Evolutionary conservation across 2,329 filamentous ascomycete genomes (phyloP).

Genomic region (Alternaria burnsii): DNA sequence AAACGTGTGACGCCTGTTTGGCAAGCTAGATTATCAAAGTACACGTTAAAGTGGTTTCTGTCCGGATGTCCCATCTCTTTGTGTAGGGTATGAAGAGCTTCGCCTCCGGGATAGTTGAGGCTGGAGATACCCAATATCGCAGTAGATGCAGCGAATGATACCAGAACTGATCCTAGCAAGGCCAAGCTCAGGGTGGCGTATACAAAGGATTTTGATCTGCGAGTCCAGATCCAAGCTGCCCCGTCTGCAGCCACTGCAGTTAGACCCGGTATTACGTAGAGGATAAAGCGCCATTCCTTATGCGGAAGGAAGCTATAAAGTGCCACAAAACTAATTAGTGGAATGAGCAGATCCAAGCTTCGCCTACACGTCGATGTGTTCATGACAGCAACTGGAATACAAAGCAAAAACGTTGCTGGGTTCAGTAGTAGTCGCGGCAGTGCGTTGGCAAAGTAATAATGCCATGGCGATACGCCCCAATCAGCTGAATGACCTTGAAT

Average conservation of each 20-base stretch:
- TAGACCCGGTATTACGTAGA: constrained; percentile 83
- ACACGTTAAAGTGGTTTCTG: constrained; percentile 50
- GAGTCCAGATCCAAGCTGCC: constrained; percentile 69
- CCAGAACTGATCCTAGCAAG: constrained; percentile 67
- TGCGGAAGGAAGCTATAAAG: constrained; percentile 91
- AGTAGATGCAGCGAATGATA: constrained; percentile 67
- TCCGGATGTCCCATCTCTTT: constrained; percentile 24
- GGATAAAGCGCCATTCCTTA: constrained; percentile 95
- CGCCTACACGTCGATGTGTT: constrained; percentile 55
- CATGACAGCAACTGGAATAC: constrained; percentile 60
- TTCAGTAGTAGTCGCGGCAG: constrained; percentile 86
- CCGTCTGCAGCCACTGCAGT: constrained; percentile 79
- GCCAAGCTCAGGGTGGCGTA: constrained; percentile 64
- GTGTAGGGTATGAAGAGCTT: constrained; percentile 68
- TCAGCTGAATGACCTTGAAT: constrained; percentile 80
- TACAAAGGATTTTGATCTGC: constrained; percentile 67
- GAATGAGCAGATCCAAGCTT: constrained; percentile 66
- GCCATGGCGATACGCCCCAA: constrained; percentile 87
- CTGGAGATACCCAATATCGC: constrained; percentile 80
- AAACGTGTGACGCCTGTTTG: constrained; percentile 71
- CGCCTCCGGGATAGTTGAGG: constrained; percentile 92
- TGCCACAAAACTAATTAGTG: constrained; percentile 74
- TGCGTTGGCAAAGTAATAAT: constrained; percentile 85
- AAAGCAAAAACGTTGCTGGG: constrained; percentile 67
- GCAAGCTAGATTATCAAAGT: constrained; percentile 69